Evolutionary conservation across 2,329 filamentous ascomycete species (phyloP), one percentile per base, ranked within the genome.

Genomic region (Madurella mycetomatis): DNA sequence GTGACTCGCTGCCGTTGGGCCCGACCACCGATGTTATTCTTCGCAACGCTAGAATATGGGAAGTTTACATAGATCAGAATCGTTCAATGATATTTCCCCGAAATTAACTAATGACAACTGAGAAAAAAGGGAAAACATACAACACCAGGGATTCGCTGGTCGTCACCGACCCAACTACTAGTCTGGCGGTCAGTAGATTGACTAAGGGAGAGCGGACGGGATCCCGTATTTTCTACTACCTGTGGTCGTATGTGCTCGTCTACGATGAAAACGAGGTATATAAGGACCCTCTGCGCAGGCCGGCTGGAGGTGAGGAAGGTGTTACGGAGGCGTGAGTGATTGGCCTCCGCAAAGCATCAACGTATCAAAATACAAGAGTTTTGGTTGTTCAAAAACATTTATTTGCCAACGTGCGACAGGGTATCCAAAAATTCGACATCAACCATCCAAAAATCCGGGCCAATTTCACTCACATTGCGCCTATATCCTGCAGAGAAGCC

Each of bases 401-500:
- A 53, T 56, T 25, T 53, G 34, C 34, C 50, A 39, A 39, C 50
- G 47, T 50, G 42, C 18, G 39, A 41, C 43, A 47, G 52, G 43
- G 49, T 51, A 55, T 54, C 52, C 44, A 55, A 55, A 51, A 47
- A 17, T 19, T 25, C 25, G 25, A 3, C 31, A 49, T 48, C 53
- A 53, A 49, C 41, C 50, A 46, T 48, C 53, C 30, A 47, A 49
- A 53, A 30, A 37, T 17, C 41, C n/a, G 5, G 30, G 30, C 44
- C 13, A 13, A 32, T 32, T 18, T 41, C 41, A 32, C 8, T 1
- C n/a, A 18, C 15, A 15, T 16, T 8, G 11, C 8, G 44, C 31
- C 54, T 51, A 60, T 41, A 60, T 54, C 47, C 50, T 39, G 17
- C 40, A 49, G 2, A 58, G n/a, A 51, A 58, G 30, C 55, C 51